A percentile compares a stretch with the other conserved stretches of the same genome.
Conservation (phyloP, 805 yeast species). For the Cyberlindnera amylophila region DNA sequence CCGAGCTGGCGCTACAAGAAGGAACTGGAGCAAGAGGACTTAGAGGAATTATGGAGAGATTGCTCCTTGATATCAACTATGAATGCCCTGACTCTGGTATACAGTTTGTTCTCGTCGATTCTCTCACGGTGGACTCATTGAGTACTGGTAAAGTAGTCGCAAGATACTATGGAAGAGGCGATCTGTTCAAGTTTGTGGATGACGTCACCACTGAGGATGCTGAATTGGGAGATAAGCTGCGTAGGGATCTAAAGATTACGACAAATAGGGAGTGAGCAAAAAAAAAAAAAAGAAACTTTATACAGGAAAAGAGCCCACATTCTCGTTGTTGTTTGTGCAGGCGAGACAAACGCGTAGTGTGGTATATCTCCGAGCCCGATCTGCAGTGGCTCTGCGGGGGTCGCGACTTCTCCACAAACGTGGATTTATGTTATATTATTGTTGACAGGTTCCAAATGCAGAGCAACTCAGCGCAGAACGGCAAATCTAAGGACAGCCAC, state of each 20-base stretch:
- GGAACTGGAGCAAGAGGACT: conserved; percentile 64
- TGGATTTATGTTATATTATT: neutral
- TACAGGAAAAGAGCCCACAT: too few relatives aligned
- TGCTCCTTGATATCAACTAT: conserved; percentile 48
- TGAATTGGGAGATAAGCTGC: conserved; percentile 32
- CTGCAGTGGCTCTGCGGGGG: too few relatives aligned
- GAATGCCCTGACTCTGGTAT: conserved; percentile 59
- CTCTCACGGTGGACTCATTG: conserved; percentile 39
- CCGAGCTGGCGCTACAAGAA: conserved; percentile 44
- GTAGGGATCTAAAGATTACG: conserved; percentile 26
- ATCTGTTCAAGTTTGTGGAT: conserved; percentile 37
- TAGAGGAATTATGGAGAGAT: conserved; percentile 49
- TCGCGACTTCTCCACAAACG: neutral
- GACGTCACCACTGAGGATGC: conserved; percentile 42
- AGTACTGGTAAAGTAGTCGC: conserved; percentile 34
- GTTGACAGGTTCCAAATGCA: neutral
- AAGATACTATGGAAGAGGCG: conserved; percentile 43
- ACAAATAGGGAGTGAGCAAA: conserved; percentile 1
- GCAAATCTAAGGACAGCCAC: too few relatives aligned
- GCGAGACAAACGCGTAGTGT: too few relatives aligned
- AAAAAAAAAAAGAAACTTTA: too few relatives aligned
- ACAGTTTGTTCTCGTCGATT: conserved; percentile 45
- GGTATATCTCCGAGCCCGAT: too few relatives aligned
- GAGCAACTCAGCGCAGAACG: neutral
- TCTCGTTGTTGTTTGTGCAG: too few relatives aligned